These are phyloP conservation scores for Claviceps capensis DNA, from an alignment of 2,329 filamentous ascomycete species.

Conservation along the genomic window DNA sequence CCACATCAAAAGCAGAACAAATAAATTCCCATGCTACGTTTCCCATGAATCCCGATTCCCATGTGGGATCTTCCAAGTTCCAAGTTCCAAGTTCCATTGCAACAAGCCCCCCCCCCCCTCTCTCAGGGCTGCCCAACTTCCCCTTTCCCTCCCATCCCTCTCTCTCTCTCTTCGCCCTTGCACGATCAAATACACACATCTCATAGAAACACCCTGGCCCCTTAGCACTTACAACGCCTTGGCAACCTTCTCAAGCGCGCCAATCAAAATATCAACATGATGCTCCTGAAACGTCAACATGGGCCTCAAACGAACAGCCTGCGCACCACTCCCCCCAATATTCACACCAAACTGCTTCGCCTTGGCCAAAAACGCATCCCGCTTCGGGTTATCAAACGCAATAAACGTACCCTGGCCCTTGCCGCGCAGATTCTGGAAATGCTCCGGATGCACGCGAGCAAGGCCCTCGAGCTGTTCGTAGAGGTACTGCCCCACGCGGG, in stretches of 20 bases:
- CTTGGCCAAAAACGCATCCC: slow-evolving; percentile 66
- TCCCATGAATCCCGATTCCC: too few relatives aligned
- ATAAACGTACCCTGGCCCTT: slow-evolving; percentile 87
- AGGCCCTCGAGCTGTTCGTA: slow-evolving; percentile 56
- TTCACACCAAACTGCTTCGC: slow-evolving; percentile 75
- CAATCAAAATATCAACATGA: slow-evolving; percentile 76
- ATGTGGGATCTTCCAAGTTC: too few relatives aligned
- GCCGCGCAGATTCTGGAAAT: slow-evolving; percentile 74
- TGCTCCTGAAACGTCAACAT: slow-evolving; percentile 90
- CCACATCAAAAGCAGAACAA: too few relatives aligned
- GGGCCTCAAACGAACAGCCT: slow-evolving; percentile 65
- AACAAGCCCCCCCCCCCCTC: too few relatives aligned
- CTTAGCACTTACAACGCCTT: slow-evolving; percentile 21
- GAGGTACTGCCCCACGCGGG: slow-evolving; percentile 65
- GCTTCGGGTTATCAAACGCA: slow-evolving; percentile 71
- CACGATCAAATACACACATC: too few relatives aligned
- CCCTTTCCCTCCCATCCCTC: not conserved
- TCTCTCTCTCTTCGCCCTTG: too few relatives aligned
- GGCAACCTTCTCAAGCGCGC: slow-evolving; percentile 62
- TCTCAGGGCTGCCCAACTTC: too few relatives aligned
- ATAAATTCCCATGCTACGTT: too few relatives aligned
- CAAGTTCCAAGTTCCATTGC: too few relatives aligned
- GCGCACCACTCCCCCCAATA: slow-evolving; percentile 68
- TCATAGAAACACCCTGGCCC: too few relatives aligned
- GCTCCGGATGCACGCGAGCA: slow-evolving; percentile 54